Percentiles rank a stretch among this genome's conserved stretches.
Conservation (phyloP, 306 rosid species). For the Crataegus laevigata region DNA sequence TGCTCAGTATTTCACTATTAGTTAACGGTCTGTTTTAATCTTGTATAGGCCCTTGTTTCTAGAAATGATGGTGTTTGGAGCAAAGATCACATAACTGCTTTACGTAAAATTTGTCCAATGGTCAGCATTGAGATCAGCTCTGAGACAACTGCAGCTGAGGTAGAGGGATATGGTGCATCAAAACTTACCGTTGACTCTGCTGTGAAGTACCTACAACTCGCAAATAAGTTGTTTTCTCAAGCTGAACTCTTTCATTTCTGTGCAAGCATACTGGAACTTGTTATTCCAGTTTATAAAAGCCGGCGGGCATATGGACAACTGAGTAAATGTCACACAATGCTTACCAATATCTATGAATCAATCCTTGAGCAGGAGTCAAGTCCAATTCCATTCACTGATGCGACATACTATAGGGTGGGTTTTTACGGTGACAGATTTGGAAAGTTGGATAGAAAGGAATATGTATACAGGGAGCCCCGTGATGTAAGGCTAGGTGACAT, state of each 20-base stretch:
- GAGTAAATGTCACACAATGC: slow-evolving; percentile 86
- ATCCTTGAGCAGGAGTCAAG: slow-evolving; percentile 98
- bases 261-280: slow-evolving; percentile 93
- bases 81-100: slow-evolving; percentile 83
- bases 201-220: slow-evolving; percentile 93
- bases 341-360: slow-evolving; percentile 78
- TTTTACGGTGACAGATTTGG: slow-evolving; percentile 89
- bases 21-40: slow-evolving; percentile 10
- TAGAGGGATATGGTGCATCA: slow-evolving; percentile 98
- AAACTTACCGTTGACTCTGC: slow-evolving; percentile 94
- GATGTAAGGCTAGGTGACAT: slow-evolving; percentile 96
- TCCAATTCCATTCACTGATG: slow-evolving; percentile 92
- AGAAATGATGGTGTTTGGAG: slow-evolving; percentile 99
- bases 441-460: slow-evolving; percentile 79
- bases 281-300: slow-evolving; percentile 92
- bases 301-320: slow-evolving; percentile 86
- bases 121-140: slow-evolving; percentile 90
- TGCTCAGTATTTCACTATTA: background rate
- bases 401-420: slow-evolving; percentile 93
- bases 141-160: slow-evolving; percentile 98
- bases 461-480: slow-evolving; percentile 90
- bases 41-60: slow-evolving; percentile 82
- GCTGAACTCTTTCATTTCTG: slow-evolving; percentile 97
- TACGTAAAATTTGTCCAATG: slow-evolving; percentile 95
- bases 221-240: slow-evolving; percentile 93